phyloP scores from a whole-genome alignment of 345 rosid genomes.

The Arabidopsis arenosa region DNA sequence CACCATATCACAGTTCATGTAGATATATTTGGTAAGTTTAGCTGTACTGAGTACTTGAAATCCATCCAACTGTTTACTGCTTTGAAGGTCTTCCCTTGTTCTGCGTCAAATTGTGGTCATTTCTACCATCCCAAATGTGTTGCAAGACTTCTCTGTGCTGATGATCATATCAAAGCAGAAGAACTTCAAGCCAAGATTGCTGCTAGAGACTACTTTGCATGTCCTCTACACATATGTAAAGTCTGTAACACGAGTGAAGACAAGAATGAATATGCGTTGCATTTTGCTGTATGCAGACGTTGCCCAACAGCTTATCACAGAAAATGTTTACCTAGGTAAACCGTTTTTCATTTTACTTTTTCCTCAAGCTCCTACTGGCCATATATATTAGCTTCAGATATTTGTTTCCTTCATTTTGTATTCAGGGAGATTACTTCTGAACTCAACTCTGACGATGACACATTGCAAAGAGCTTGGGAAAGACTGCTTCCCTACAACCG shows the following conservation, averaged over 20 bases:
- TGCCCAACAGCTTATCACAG: slow-evolving; percentile 78
- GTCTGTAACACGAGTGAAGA: slow-evolving; percentile 59
- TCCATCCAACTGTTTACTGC: slow-evolving; percentile 15
- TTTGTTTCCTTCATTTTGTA: slow-evolving; percentile 8
- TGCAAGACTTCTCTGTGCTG: slow-evolving; percentile 54
- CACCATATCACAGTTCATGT: not conserved
- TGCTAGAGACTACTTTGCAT: slow-evolving; percentile 62
- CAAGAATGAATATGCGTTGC: slow-evolving; percentile 48
- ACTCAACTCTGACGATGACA: slow-evolving; percentile 41
- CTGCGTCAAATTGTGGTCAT: slow-evolving; percentile 69
- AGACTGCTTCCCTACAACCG: slow-evolving; percentile 55
- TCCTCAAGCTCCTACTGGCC: slow-evolving; percentile 17
- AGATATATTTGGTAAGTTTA: slow-evolving; percentile 11
- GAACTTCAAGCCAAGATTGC: slow-evolving; percentile 49
- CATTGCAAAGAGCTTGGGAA: slow-evolving; percentile 66
- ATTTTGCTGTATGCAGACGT: slow-evolving; percentile 76
- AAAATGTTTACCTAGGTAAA: slow-evolving; percentile 72
- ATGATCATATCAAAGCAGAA: slow-evolving; percentile 50
- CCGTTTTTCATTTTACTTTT: slow-evolving; percentile 12
- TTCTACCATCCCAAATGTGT: slow-evolving; percentile 77
- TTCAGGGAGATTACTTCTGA: slow-evolving; percentile 53
- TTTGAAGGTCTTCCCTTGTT: slow-evolving; percentile 68
- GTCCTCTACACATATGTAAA: slow-evolving; percentile 70
- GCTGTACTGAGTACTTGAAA: not conserved
- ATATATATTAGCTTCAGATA: slow-evolving; percentile 12